Evolutionary conservation across 2,329 filamentous ascomycete species (phyloP).

Genomic region (Colletotrichum sp.): DNA sequence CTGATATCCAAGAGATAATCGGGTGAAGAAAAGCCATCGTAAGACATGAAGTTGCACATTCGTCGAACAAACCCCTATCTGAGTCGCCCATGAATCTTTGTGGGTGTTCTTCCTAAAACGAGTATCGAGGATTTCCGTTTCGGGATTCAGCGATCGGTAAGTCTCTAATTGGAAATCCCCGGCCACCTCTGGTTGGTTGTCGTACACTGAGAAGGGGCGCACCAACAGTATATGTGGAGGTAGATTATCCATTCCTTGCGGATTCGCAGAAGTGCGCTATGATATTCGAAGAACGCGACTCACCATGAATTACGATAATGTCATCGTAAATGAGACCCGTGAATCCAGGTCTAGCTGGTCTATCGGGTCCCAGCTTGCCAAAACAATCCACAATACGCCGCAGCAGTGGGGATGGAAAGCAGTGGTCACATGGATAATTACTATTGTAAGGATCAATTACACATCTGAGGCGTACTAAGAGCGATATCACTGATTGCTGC

Average conservation of each 20-base stretch:
- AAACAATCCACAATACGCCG: background rate
- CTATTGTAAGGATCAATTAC: background rate
- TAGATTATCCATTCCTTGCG: background rate
- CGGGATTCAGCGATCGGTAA: background rate
- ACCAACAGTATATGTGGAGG: background rate
- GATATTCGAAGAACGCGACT: background rate
- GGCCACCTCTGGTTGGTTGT: background rate
- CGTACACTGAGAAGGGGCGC: background rate
- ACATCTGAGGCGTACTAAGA: background rate
- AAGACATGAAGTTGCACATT: background rate
- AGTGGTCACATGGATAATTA: background rate
- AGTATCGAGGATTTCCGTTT: background rate
- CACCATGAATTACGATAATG: background rate
- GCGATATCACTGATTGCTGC: conserved; percentile 34
- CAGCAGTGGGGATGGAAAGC: background rate
- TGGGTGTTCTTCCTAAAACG: background rate
- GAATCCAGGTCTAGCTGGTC: background rate
- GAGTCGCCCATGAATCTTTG: background rate
- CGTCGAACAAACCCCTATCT: background rate
- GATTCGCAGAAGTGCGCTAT: background rate
- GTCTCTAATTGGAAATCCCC: fast-evolving
- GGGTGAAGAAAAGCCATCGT: background rate
- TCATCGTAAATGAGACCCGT: background rate
- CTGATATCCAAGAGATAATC: background rate
- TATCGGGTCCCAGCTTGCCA: background rate